A percentile compares a stretch with the other conserved stretches of the same genome.
Evolutionary conservation across 148 eudicot genomes (phyloP).

Genomic region (Heliamphora exappendiculata): DNA sequence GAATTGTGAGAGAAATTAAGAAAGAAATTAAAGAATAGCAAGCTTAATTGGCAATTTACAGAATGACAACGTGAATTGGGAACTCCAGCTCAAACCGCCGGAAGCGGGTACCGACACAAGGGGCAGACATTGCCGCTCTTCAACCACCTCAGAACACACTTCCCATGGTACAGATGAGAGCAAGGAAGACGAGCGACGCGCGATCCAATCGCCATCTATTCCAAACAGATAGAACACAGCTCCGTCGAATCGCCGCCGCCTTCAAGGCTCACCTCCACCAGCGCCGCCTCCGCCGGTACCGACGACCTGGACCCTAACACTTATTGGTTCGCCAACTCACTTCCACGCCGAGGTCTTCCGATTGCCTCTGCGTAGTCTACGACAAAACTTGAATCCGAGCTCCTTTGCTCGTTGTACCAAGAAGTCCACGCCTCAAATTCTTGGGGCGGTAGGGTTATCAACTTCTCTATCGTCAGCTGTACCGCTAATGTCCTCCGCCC

Average conservation of each 20-base stretch:
- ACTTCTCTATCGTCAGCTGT: neutral
- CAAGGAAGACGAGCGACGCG: neutral
- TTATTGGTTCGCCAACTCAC: too few relatives aligned
- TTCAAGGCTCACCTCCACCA: neutral
- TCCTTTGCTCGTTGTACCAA: neutral
- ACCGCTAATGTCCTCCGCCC: neutral
- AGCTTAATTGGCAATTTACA: too few relatives aligned
- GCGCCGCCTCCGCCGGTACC: neutral
- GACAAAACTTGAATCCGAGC: neutral
- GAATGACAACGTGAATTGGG: too few relatives aligned
- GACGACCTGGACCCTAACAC: neutral
- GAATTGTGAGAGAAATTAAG: too few relatives aligned
- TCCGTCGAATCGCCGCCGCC: neutral
- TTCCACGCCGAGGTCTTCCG: neutral
- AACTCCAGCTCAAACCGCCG: neutral
- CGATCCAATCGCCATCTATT: neutral
- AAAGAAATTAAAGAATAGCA: too few relatives aligned
- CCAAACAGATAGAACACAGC: conserved; percentile 4
- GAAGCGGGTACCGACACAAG: neutral
- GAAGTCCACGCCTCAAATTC: neutral
- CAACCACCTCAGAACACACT: conserved; percentile 11
- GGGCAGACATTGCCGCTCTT: neutral
- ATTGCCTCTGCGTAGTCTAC: neutral
- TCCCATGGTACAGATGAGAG: conserved; percentile 6
- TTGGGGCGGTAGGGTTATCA: neutral